phyloP scores from a whole-genome alignment of 768 basidiomycete genomes.

The Mycena sanguinolenta region DNA sequence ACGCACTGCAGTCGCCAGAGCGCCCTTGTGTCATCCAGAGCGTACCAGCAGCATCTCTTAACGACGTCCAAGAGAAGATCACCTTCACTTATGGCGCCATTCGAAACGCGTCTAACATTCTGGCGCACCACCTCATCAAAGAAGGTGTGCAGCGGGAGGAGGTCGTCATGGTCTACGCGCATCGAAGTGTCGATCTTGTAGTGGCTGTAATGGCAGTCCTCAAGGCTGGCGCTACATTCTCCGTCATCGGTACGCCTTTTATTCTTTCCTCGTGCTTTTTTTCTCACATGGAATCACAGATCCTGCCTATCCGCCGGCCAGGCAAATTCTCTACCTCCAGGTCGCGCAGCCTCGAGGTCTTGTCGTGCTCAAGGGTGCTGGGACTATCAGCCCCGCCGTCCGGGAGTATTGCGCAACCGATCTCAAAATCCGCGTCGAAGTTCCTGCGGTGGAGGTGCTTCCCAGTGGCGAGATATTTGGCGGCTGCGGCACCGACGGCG shows the following conservation, averaged over 20 bases:
- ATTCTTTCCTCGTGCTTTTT: neutral
- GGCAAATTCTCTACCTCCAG: conserved; percentile 93
- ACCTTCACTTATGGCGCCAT: conserved; percentile 87
- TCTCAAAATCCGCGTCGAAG: conserved; percentile 89
- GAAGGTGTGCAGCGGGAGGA: conserved; percentile 92
- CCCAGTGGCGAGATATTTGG: conserved; percentile 75
- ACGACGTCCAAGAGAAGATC: conserved; percentile 63
- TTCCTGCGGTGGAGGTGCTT: conserved; percentile 87
- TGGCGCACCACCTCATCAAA: conserved; percentile 90
- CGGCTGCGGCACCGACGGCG: conserved; percentile 58
- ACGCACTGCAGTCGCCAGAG: conserved; percentile 85
- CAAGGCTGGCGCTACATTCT: conserved; percentile 96
- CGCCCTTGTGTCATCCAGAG: conserved; percentile 92
- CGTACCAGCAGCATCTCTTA: conserved; percentile 57
- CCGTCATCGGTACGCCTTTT: conserved; percentile 85
- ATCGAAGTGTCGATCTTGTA: conserved; percentile 95
- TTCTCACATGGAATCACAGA: conserved; percentile 60
- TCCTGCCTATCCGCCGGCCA: conserved; percentile 94
- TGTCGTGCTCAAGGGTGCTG: conserved; percentile 92
- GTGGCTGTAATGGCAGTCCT: conserved; percentile 97
- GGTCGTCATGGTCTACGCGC: conserved; percentile 98
- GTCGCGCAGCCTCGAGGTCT: conserved; percentile 94
- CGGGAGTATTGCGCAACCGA: conserved; percentile 85
- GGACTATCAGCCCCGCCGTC: conserved; percentile 82
- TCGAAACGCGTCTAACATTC: conserved; percentile 86